Evolutionary conservation across 768 basidiomycete species (phyloP).

Genomic region (Dentipellis fragilis): DNA sequence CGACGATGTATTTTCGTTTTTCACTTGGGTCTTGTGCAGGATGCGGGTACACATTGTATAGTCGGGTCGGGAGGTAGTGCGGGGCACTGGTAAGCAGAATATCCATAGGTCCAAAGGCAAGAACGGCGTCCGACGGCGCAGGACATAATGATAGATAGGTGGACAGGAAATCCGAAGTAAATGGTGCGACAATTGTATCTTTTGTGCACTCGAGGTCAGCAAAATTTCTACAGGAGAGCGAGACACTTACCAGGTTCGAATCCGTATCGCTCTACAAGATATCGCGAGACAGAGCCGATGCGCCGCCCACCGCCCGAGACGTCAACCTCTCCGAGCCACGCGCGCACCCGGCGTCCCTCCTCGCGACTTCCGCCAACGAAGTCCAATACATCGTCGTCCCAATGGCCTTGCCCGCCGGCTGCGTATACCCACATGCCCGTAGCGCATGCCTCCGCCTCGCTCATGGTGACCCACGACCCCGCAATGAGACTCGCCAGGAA

Average conservation of each 20-base stretch:
- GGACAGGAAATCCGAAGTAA: conserved; percentile 70
- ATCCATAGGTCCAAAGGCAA: conserved; percentile 79
- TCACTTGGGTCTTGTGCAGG: conserved; percentile 72
- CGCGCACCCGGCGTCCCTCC: conserved; percentile 60
- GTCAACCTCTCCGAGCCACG: conserved; percentile 81
- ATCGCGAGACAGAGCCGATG: conserved; percentile 58
- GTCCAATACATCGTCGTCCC: conserved; percentile 75
- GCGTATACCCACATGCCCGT: conserved; percentile 70
- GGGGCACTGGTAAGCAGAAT: conserved; percentile 64
- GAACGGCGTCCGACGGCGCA: conserved; percentile 59
- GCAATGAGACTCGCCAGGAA: conserved; percentile 63
- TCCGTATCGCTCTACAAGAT: conserved; percentile 72
- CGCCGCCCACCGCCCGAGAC: conserved; percentile 52
- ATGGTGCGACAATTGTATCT: conserved; percentile 69
- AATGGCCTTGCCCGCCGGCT: conserved; percentile 37
- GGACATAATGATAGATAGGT: conserved; percentile 72
- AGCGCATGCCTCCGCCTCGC: conserved; percentile 67
- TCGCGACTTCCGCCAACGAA: conserved; percentile 70
- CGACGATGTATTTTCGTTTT: conserved; percentile 64
- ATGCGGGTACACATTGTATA: conserved; percentile 70
- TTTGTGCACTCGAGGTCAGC: not conserved
- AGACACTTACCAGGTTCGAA: conserved; percentile 55
- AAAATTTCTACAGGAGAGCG: not conserved
- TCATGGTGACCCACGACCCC: conserved; percentile 64
- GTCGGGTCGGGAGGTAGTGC: conserved; percentile 63